Evolutionary conservation across 805 yeast species (phyloP).

Genomic region (Candida taoyuanica): DNA sequence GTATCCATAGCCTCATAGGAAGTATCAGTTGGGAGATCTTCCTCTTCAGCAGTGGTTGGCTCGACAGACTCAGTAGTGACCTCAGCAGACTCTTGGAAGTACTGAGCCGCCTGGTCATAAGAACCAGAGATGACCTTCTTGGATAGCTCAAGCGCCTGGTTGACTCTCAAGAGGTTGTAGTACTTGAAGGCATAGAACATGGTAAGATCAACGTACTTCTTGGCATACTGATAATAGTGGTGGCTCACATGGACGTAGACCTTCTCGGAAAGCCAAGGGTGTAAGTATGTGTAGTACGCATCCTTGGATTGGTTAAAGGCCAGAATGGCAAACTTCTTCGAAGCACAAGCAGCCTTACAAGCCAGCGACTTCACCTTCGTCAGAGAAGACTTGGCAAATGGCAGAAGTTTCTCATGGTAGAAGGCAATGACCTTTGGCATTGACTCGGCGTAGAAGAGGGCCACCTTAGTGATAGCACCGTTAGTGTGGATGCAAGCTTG

Average conservation of each 20-base stretch:
- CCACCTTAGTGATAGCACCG: neutral
- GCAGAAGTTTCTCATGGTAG: slow-evolving; percentile 7
- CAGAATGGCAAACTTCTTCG: slow-evolving; percentile 2
- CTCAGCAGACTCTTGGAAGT: slow-evolving; percentile 6
- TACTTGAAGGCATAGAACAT: slow-evolving; percentile 8
- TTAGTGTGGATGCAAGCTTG: slow-evolving; percentile 1
- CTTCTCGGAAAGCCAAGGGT: slow-evolving; percentile 5
- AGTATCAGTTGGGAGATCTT: slow-evolving; percentile 10
- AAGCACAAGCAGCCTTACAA: neutral
- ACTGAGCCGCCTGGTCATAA: slow-evolving; percentile 15
- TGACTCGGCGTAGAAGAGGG: slow-evolving; percentile 1
- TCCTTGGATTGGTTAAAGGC: slow-evolving; percentile 1
- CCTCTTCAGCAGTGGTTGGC: slow-evolving; percentile 11
- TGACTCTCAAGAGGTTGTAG: slow-evolving; percentile 17
- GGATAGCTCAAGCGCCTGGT: slow-evolving; percentile 18
- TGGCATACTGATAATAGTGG: slow-evolving; percentile 8
- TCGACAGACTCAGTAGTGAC: slow-evolving; percentile 2
- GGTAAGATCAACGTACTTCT: slow-evolving; percentile 7
- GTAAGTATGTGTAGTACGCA: slow-evolving; percentile 7
- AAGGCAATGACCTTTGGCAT: slow-evolving; percentile 9
- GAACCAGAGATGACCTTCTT: slow-evolving; percentile 15
- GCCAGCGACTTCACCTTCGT: neutral
- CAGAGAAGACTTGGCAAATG: neutral
- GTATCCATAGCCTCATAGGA: slow-evolving; percentile 8
- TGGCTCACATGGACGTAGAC: slow-evolving; percentile 1